Evolutionary conservation across 306 rosid genomes (phyloP), one percentile per base, ranked within the genome.

Genomic region (Hippophae tibetana): DNA sequence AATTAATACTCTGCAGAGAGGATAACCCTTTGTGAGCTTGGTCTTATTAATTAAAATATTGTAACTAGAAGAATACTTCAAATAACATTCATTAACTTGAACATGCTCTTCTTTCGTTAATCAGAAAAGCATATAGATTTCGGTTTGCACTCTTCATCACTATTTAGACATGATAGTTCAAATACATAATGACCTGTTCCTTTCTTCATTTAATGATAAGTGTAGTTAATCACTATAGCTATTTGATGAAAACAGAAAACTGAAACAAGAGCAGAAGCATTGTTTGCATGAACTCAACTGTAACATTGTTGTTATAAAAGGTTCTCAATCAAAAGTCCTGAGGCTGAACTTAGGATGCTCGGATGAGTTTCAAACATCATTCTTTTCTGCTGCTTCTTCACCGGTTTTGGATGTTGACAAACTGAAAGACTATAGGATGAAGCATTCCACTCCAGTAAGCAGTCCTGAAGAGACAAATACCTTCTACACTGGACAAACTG

Each of bases 281-380:
- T 92, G 98, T 76, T 57, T 85, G 80, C 95, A 92, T 57, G 93
- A 87, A 78, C 82, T 92, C 26, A 68, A 62, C 59, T 92, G 98
- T 79, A 92, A 87, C 73, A 83, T 92, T 50, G 98, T 85, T 46
- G 79, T 74, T 65, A 85, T 92, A 93, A 83, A 78, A 27, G 95
- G 96, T 13, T 69, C 88, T 53, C 72, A 80, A 64, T 86, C 98
- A 47, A 87, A 92, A 73, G 84, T 92, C 61, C 83, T 81, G 57
- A 78, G 94, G 76, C 98, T 92, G 61, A 85, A 87, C 69, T 76
- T 87, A 58, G 89, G 80, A 52, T 79, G 73, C 66, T 73, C 82
- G 46, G 74, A 84, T 71, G 98, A 82, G 59, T 79, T 79, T 51
- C 86, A 83, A 74, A 85, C 89, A 49, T 93, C 96, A 6, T 85